These are phyloP conservation scores for Cordyceps cateniannulata DNA, from an alignment of 2,329 filamentous ascomycete genomes.

Conservation along the genomic window DNA sequence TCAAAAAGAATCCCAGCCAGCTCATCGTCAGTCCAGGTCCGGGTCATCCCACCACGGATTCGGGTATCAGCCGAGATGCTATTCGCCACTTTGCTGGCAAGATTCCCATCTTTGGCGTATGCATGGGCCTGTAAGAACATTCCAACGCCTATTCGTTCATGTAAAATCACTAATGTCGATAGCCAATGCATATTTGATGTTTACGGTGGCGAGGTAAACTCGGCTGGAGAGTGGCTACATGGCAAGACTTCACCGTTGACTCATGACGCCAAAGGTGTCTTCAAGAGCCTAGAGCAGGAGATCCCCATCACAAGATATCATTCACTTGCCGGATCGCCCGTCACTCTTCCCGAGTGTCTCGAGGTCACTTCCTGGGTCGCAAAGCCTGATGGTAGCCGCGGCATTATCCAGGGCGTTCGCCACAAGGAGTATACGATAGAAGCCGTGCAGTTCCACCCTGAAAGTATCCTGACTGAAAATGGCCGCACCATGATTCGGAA, in stretches of 20 bases:
- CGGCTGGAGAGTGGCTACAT: conserved; percentile 92
- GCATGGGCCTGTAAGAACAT: conserved; percentile 80
- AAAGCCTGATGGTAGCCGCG: conserved; percentile 67
- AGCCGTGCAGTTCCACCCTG: conserved; percentile 95
- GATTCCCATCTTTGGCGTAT: conserved; percentile 93
- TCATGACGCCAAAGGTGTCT: conserved; percentile 90
- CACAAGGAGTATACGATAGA: conserved; percentile 91
- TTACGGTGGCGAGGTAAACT: conserved; percentile 85
- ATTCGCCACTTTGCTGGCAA: conserved; percentile 90
- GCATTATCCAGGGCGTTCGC: conserved; percentile 92
- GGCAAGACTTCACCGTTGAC: conserved; percentile 90
- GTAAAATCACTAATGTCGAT: neutral
- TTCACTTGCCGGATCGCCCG: conserved; percentile 85
- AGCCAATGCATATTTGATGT: conserved; percentile 94
- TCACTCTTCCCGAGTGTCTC: conserved; percentile 76
- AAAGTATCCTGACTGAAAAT: conserved; percentile 89
- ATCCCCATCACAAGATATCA: conserved; percentile 93
- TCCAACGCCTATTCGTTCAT: neutral
- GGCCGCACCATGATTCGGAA: conserved; percentile 88
- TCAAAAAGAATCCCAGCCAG: conserved; percentile 81
- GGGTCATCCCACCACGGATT: conserved; percentile 85
- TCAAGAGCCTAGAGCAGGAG: conserved; percentile 69
- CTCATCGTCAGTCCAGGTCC: conserved; percentile 92
- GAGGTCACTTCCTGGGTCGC: conserved; percentile 89
- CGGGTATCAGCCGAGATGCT: conserved; percentile 86